Conservation (phyloP, 192 early-diverging fungal species). For the Cetraspora pellucida region DNA sequence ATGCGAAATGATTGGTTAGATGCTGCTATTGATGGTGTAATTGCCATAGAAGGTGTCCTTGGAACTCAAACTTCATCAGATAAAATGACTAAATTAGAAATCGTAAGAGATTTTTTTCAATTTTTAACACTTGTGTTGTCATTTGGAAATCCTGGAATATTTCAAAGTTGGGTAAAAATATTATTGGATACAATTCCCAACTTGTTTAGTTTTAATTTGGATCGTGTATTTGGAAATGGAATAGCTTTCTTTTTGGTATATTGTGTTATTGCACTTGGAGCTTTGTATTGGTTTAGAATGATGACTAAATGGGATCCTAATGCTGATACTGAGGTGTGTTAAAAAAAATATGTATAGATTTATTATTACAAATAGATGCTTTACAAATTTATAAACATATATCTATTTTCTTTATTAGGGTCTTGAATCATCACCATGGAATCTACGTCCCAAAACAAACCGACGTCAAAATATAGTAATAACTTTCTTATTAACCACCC, state of each 20-base stretch:
- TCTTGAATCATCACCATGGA: slow-evolving; percentile 41
- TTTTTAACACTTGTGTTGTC: slow-evolving; percentile 41
- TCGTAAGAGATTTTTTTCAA: slow-evolving; percentile 47
- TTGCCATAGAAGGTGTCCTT: slow-evolving; percentile 37
- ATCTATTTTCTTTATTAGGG: slow-evolving; percentile 33
- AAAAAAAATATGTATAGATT: too few relatives aligned
- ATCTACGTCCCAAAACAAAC: slow-evolving; percentile 41
- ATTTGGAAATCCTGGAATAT: slow-evolving; percentile 31
- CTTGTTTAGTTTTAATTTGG: slow-evolving; percentile 42
- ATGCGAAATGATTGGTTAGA: slow-evolving; percentile 41
- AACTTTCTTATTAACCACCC: slow-evolving; percentile 43
- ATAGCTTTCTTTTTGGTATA: slow-evolving; percentile 43
- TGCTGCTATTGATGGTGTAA: slow-evolving; percentile 42
- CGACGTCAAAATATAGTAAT: slow-evolving; percentile 40
- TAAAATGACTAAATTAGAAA: slow-evolving; percentile 42
- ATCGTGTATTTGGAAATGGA: slow-evolving; percentile 42
- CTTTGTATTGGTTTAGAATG: slow-evolving; percentile 43
- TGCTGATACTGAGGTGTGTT: slow-evolving; percentile 43
- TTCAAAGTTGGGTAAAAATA: slow-evolving; percentile 39
- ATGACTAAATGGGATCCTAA: slow-evolving; percentile 46
- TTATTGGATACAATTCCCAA: slow-evolving; percentile 43
- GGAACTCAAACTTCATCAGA: slow-evolving; percentile 18
- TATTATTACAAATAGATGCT: too few relatives aligned
- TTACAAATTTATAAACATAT: neutral
- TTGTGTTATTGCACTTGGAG: slow-evolving; percentile 35